Evolutionary conservation across 352 stramenopile species (phyloP), one percentile per base, ranked within the genome.

Genomic region (Vaucheria bursata): DNA sequence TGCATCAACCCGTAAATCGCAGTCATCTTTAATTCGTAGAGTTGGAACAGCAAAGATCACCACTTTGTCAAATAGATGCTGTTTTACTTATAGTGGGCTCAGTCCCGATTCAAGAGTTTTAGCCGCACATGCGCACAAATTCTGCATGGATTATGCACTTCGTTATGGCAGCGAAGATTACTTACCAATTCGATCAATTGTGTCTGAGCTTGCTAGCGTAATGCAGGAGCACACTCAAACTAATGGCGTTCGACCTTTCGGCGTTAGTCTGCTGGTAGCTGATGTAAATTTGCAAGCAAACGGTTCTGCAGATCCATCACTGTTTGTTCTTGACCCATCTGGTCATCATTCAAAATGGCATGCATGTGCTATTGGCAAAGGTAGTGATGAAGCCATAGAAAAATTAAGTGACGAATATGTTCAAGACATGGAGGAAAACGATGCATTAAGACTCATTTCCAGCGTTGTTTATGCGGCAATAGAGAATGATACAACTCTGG

Each of bases 231-330:
- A 38, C 59, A 38, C 59, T 6, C 59, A 69, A 29, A 4, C 5
- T 6, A 4, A 4, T 38, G 59, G 59, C 29, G 59, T 38, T 6
- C 59, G 59, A 29, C 59, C 59, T 8, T 69, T 69, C 34, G 59
- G 59, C 59, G 59, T 69, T 6, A 69, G 59, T 29, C 29, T 69
- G 59, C 59, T 69, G 8, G 59, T 69, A 38, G 59, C 59, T 18
- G 59, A 29, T 29, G 12, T 12, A 50, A 12, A 50, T 12, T 5
- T 12, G 39, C 6, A 34, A 29, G 59, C 6, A 4, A 69, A 18
- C 29, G 59, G 59, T 29, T 6, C 29, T 38, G 59, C 59, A 38
- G 18, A 34, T 6, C 59, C 59, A 18, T 18, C 18, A 29, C 59
- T 69, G 29, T 69, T 34, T 29, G 8, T 4, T 18, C 4, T 69